Base-by-base conservation (phyloP, 768 basidiomycete species). In the Kwoniella heveanensis region DNA sequence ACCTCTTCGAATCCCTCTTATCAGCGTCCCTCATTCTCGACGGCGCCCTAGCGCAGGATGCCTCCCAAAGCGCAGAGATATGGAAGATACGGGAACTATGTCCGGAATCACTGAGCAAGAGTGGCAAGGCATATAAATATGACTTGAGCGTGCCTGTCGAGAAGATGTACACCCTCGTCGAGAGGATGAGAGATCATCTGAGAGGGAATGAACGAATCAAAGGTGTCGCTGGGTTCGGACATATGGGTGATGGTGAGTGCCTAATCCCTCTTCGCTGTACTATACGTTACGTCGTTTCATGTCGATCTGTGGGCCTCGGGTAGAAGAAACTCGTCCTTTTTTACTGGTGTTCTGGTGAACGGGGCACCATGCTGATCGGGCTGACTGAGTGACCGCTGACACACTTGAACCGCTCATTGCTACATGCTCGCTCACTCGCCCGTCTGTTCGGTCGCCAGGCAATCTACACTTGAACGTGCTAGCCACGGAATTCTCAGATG, bases 21-120 rank as follows among this genome's bases (percentile, higher is more conserved):
- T 85, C 86, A 51, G 85, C 86, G 6, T 89, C 90, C 26, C 83
- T 94, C 48, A 89, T 97, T 73, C 88, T 86, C 60, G 93, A 92
- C 6, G 96, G 96, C 24, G 91, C 92, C 2, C 84, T 97, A 29
- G 90, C 96, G 0, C 93, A 97, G 73, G 90, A 89, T 27, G 88
- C 91, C 22, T 85, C 88, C 0, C 95, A 99, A 77, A 91, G 94
- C 73, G 85, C 88, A 0, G 88, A 90, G 0, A 81, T 99, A 1
- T 98, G 96, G 96, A 86, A 88, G 0, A 83, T 97, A 21, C 88
- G 95, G 26, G 96, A 99, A 81, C 88, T 90, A 17, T 84, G 98
- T 25, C 87, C 96, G 1, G 96, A 99, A 79, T 90, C 92, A 4
- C 85, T 90, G 3, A 90, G 90, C 39, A 97, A 97, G 77, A 88